These are phyloP conservation scores for Lenzites betulinus DNA, from an alignment of 768 basidiomycete species.

Conservation along the genomic window DNA sequence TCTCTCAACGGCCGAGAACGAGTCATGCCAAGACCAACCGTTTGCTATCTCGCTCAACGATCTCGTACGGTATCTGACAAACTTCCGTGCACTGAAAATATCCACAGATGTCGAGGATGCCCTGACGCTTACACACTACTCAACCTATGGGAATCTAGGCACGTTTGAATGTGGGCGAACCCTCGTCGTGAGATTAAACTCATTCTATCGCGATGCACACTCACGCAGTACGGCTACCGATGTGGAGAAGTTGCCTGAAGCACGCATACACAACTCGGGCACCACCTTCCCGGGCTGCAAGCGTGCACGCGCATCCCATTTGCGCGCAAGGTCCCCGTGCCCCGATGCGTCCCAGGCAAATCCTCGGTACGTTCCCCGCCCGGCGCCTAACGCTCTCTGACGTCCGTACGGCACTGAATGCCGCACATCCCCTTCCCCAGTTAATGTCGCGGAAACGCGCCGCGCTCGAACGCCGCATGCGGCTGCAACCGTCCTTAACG, in stretches of 20 bases:
- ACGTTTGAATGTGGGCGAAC: not conserved
- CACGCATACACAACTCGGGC: not conserved
- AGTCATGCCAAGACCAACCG: not conserved
- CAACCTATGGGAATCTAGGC: not conserved
- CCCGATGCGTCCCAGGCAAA: not conserved
- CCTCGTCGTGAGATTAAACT: constrained; percentile 2
- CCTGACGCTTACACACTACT: not conserved
- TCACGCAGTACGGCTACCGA: not conserved
- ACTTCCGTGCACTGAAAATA: too few species aligned
- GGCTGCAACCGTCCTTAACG: constrained; percentile 1
- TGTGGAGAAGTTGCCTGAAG: not conserved
- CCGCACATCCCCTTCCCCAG: not conserved
- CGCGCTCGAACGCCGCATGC: constrained; percentile 1
- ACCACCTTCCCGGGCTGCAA: not conserved
- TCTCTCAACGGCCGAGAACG: not conserved
- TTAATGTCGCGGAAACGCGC: constrained; percentile 16
- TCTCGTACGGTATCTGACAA: too few species aligned
- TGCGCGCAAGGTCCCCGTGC: not conserved
- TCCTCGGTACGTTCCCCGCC: constrained; percentile 5
- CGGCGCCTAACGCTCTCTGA: not conserved
- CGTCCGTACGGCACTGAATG: constrained; percentile 2
- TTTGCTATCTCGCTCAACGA: not conserved
- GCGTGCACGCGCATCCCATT: constrained; percentile 7
- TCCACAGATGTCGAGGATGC: not conserved
- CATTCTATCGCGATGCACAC: not conserved